These are phyloP conservation scores for Delphinella strobiligena DNA, from an alignment of 2,329 filamentous ascomycete species.

Conservation along the genomic window DNA sequence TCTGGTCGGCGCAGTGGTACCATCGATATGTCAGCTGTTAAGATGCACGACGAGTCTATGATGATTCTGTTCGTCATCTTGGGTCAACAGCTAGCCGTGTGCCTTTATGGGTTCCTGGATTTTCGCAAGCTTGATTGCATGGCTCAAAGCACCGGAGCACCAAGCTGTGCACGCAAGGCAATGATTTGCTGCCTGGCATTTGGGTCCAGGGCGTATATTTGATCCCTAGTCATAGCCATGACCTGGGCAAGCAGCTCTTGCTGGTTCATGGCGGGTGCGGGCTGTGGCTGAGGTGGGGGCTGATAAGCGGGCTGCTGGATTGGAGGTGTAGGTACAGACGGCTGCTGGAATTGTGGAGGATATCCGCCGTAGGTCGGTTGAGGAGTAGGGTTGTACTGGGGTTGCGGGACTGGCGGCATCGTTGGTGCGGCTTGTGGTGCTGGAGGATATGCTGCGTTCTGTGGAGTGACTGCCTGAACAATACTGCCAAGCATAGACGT, in stretches of 20 bases:
- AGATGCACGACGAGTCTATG: no score
- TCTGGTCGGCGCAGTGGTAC: no score
- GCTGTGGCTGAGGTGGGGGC: conserved; percentile 29
- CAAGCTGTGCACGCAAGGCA: conserved; percentile 55
- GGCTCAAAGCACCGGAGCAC: conserved; percentile 14
- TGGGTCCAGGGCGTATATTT: conserved; percentile 58
- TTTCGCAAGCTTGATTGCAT: no score
- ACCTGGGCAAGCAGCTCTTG: conserved; percentile 71
- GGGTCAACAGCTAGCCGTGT: no score
- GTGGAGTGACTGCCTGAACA: conserved; percentile 46
- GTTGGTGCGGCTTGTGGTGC: conserved; percentile 21
- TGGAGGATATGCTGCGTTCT: conserved; percentile 20
- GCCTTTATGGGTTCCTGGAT: no score
- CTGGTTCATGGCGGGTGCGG: conserved; percentile 38
- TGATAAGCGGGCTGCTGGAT: conserved; percentile 25
- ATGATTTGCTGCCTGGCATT: conserved; percentile 55
- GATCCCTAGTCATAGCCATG: conserved; percentile 64
- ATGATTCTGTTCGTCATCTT: no score
- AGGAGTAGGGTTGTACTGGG: conserved; percentile 14
- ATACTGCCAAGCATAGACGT: conserved; percentile 71
- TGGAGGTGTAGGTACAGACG: conserved; percentile 31
- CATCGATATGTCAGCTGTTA: no score
- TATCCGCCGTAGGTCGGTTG: conserved; percentile 24
- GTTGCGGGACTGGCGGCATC: conserved; percentile 12
- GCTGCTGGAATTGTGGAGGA: conserved; percentile 23